Conservation (phyloP, 169 alveolate species). For the Cryptosporidium andersoni region DNA sequence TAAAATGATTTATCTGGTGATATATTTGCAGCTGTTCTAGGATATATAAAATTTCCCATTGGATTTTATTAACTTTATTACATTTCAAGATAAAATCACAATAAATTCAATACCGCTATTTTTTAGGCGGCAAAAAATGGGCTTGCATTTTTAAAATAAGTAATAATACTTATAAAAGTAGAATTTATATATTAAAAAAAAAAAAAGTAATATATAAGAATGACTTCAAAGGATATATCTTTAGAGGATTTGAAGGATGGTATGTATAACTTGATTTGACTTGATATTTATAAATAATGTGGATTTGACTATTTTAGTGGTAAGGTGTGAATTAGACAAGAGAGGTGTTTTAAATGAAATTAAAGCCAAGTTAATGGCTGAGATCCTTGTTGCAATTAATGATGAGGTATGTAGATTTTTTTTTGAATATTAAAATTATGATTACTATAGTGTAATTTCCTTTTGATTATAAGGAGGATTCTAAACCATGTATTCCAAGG, state of each 20-base stretch:
- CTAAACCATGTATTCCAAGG: constrained; percentile 1
- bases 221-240: constrained; percentile 10
- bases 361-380: constrained; percentile 67
- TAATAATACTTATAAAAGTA: too few species aligned
- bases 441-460: not conserved
- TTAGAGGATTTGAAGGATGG: constrained; percentile 58
- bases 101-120: constrained; percentile 5
- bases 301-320: constrained; percentile 3
- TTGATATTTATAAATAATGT: not conserved
- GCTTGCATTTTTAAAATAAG: not conserved
- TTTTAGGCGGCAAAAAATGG: not conserved
- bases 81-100: not conserved
- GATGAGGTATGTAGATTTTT: constrained; percentile 33
- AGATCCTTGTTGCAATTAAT: constrained; percentile 34
- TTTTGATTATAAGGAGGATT: constrained; percentile 9
- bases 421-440: not conserved
- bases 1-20: constrained; percentile 12
- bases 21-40: constrained; percentile 4
- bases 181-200: too few species aligned
- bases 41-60: constrained; percentile 60
- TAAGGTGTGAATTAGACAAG: constrained; percentile 44
- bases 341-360: constrained; percentile 50
- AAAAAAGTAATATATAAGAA: too few species aligned
- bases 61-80: too few species aligned
- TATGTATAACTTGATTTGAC: not conserved